Percentiles rank a stretch among this genome's conserved stretches.
phyloP scores from a whole-genome alignment of 1,284 basidiomycete species.

The Pseudozyma tsukubaensis region DNA sequence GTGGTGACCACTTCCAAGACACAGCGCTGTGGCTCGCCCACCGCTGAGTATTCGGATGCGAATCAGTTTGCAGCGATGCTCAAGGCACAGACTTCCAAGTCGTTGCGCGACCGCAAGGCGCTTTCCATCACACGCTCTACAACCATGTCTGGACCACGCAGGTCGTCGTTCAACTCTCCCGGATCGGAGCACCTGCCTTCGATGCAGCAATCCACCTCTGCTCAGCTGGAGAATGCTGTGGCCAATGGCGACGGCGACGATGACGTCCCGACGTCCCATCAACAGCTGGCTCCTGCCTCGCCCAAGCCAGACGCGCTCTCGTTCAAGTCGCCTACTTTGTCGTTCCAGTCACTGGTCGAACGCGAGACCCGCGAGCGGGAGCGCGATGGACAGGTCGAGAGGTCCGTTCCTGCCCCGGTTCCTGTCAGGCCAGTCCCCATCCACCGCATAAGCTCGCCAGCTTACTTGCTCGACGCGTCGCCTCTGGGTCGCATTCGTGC shows the following conservation, averaged over 20 bases:
- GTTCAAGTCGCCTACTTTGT: slow-evolving; percentile 5
- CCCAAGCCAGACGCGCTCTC: slow-evolving; percentile 1
- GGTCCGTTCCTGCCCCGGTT: slow-evolving; percentile 10
- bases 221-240: not conserved
- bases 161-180: slow-evolving; percentile 47
- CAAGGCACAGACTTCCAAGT: slow-evolving; percentile 49
- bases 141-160: slow-evolving; percentile 37
- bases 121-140: slow-evolving; percentile 38
- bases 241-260: not conserved
- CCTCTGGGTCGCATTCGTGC: slow-evolving; percentile 21
- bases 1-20: slow-evolving; percentile 15
- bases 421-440: slow-evolving; percentile 25
- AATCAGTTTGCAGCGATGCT: slow-evolving; percentile 51
- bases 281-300: no score
- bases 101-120: slow-evolving; percentile 47
- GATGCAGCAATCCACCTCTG: slow-evolving; percentile 5
- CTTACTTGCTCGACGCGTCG: slow-evolving; percentile 46
- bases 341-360: slow-evolving; percentile 40
- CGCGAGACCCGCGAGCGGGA: slow-evolving; percentile 42
- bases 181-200: slow-evolving; percentile 35
- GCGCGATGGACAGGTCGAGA: slow-evolving; percentile 15
- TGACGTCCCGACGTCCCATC: not conserved
- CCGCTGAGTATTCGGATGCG: slow-evolving; percentile 22
- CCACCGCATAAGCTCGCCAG: slow-evolving; percentile 48
- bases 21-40: slow-evolving; percentile 12